phyloP scores from a whole-genome alignment of 2,329 filamentous ascomycete species.

The Didymella arachidicola region DNA sequence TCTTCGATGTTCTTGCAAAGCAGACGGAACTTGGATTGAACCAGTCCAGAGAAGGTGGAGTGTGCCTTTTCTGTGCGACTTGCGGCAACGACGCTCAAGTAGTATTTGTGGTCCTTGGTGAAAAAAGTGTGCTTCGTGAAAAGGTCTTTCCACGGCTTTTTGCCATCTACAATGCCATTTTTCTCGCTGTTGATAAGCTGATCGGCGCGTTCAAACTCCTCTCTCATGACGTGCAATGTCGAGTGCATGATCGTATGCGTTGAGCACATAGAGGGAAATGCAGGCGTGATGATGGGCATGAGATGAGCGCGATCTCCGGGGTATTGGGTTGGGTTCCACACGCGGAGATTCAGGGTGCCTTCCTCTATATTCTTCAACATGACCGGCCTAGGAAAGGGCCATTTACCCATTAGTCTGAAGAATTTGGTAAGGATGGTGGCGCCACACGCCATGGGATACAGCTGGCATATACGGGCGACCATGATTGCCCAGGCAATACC shows the following conservation, averaged over 20 bases:
- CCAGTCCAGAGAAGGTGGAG: slow-evolving; percentile 86
- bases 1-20: slow-evolving; percentile 84
- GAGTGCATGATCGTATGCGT: slow-evolving; percentile 93
- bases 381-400: slow-evolving; percentile 95
- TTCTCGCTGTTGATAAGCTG: slow-evolving; percentile 79
- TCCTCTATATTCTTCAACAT: slow-evolving; percentile 87
- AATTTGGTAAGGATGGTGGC: slow-evolving; percentile 92
- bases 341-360: slow-evolving; percentile 78
- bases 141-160: slow-evolving; percentile 82
- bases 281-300: slow-evolving; percentile 98
- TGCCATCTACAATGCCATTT: slow-evolving; percentile 78
- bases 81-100: slow-evolving; percentile 84
- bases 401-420: slow-evolving; percentile 88
- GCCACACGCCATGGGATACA: slow-evolving; percentile 91
- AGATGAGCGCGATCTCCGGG: slow-evolving; percentile 82
- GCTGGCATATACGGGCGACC: slow-evolving; percentile 91
- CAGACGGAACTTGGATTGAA: slow-evolving; percentile 91
- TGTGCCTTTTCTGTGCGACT: slow-evolving; percentile 85
- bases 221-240: slow-evolving; percentile 82
- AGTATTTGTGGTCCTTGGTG: slow-evolving; percentile 92
- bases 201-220: slow-evolving; percentile 80
- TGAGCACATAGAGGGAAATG: slow-evolving; percentile 97
- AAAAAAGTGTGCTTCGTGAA: slow-evolving; percentile 95
- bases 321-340: slow-evolving; percentile 94
- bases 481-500: slow-evolving; percentile 99